Percentiles rank a stretch among this genome's conserved stretches.
These are phyloP conservation scores for Alternaria metachromatica DNA, from an alignment of 2,329 filamentous ascomycete genomes.

Conservation along the genomic window DNA sequence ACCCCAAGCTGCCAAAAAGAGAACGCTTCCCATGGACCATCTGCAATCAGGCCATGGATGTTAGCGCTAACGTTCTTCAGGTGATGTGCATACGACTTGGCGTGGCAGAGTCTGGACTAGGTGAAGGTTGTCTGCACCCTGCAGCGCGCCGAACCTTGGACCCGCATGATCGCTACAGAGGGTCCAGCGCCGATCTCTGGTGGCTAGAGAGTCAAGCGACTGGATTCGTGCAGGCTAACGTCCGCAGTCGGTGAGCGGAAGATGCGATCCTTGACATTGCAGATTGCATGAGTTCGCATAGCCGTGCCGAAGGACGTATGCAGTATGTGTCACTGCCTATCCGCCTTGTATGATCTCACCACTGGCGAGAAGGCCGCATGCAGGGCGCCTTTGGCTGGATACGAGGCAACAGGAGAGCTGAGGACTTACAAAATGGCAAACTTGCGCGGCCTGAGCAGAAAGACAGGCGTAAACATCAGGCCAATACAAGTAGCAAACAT, in stretches of 20 bases:
- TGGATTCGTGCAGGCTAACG: constrained; percentile 27
- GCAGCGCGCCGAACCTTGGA: constrained; percentile 48
- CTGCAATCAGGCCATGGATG: constrained; percentile 58
- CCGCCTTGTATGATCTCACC: constrained; percentile 27
- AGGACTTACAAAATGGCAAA: constrained; percentile 93
- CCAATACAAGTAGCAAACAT: constrained; percentile 95
- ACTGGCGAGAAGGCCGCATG: constrained; percentile 23
- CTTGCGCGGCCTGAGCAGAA: constrained; percentile 83
- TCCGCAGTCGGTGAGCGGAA: constrained; percentile 18
- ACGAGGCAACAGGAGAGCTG: constrained; percentile 20
- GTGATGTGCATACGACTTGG: constrained; percentile 34
- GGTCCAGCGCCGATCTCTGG: constrained; percentile 42
- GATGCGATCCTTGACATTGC: constrained; percentile 23
- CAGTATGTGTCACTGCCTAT: constrained; percentile 36
- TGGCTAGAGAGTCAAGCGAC: constrained; percentile 47
- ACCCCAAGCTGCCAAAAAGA: constrained; percentile 92
- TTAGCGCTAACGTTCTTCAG: constrained; percentile 46
- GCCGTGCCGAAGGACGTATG: constrained; percentile 31
- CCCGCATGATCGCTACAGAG: constrained; percentile 51
- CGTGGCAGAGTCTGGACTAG: constrained; percentile 37
- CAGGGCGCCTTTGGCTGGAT: constrained; percentile 22
- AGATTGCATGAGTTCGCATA: constrained; percentile 43
- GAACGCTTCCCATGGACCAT: constrained; percentile 90
- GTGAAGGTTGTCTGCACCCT: constrained; percentile 38
- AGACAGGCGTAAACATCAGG: constrained; percentile 74